phyloP scores from a whole-genome alignment of 768 basidiomycete species.

The Dictyophora rubrovolvata region DNA sequence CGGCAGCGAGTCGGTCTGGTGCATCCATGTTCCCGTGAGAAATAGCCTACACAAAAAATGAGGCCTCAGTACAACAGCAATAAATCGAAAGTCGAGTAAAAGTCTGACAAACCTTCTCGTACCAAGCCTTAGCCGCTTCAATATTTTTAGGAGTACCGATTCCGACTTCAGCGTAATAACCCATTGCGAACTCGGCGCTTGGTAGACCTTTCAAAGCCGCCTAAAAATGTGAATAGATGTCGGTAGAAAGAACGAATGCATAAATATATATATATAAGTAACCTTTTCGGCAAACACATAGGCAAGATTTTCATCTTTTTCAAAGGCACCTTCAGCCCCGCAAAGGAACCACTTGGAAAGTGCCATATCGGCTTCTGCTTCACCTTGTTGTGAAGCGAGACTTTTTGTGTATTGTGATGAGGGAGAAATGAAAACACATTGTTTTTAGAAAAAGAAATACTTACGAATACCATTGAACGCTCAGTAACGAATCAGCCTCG shows the following conservation, averaged over 20 bases:
- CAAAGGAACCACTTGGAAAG: conserved; percentile 96
- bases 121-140: conserved; percentile 67
- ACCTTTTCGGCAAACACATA: conserved; percentile 82
- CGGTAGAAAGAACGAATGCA: background rate
- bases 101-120: conserved; percentile 39
- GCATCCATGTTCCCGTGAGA: conserved; percentile 79
- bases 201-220: conserved; percentile 64
- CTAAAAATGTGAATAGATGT: conserved; percentile 15
- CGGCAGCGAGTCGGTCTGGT: conserved; percentile 54
- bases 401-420: conserved; percentile 14
- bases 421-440: background rate
- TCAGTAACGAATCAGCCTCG: conserved; percentile 79
- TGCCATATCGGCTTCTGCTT: conserved; percentile 93
- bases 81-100: background rate
- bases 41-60: conserved; percentile 44
- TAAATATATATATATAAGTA: no score
- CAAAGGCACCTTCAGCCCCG: conserved; percentile 62
- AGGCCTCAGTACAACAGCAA: background rate
- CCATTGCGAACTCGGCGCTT: conserved; percentile 89
- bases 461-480: conserved; percentile 75
- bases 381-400: conserved; percentile 73
- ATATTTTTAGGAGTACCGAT: conserved; percentile 65
- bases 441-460: conserved; percentile 5
- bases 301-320: conserved; percentile 80
- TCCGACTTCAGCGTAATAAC: conserved; percentile 90